phyloP scores from a whole-genome alignment of 441 rosid genomes.

The Isatis lusitanica region DNA sequence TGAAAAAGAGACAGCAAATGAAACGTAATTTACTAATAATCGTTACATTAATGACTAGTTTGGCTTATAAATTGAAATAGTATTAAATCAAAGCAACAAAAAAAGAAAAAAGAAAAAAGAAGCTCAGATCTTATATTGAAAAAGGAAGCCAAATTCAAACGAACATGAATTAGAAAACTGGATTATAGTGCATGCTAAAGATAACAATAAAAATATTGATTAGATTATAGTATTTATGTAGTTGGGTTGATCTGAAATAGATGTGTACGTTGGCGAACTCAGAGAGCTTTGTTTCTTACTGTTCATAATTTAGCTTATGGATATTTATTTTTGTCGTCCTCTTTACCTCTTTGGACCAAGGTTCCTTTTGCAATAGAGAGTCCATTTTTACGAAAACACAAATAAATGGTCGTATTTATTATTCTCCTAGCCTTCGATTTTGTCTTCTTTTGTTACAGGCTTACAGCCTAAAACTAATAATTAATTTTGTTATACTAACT shows the following conservation, averaged over 20 bases:
- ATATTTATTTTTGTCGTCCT: constrained; percentile 16
- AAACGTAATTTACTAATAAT: background rate
- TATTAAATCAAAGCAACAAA: background rate
- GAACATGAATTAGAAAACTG: background rate
- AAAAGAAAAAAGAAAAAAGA: background rate
- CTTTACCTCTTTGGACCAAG: constrained; percentile 16
- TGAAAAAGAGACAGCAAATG: background rate
- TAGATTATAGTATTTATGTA: background rate
- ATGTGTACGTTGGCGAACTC: constrained; percentile 21
- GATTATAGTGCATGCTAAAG: background rate
- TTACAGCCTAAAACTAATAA: background rate
- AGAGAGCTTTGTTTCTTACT: constrained; percentile 20
- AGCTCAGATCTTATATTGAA: background rate
- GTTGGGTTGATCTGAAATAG: constrained; percentile 3
- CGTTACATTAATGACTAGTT: background rate
- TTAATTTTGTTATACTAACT: background rate
- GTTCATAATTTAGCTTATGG: constrained; percentile 24
- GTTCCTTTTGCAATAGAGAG: constrained; percentile 16
- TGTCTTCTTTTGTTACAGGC: constrained; percentile 20
- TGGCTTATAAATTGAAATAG: background rate
- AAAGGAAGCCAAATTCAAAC: constrained; percentile 1
- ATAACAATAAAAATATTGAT: background rate
- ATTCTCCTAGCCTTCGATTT: constrained; percentile 1
- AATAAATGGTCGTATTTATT: constrained; percentile 18
- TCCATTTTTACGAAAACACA: background rate